Evolutionary conservation across 345 rosid species (phyloP).

Genomic region (Balakata baccata): DNA sequence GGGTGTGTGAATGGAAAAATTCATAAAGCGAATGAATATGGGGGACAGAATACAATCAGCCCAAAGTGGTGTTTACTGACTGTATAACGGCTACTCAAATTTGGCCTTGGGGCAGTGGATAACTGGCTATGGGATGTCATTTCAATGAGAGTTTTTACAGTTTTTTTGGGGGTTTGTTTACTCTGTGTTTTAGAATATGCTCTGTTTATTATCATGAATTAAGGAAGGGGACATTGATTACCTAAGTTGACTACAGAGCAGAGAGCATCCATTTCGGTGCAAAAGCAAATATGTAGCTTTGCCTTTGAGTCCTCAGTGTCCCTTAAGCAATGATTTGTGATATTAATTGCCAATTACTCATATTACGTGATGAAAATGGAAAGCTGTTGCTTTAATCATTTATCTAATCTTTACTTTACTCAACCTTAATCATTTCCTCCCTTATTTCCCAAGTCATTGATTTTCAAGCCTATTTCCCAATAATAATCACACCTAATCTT

Average conservation of each 20-base stretch:
- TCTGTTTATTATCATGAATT: not conserved
- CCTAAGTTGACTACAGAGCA: not conserved
- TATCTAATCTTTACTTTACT: not conserved
- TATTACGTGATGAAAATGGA: not conserved
- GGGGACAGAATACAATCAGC: no score
- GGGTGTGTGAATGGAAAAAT: no score
- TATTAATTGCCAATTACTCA: no score
- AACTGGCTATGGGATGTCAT: no score
- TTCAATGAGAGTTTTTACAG: no score
- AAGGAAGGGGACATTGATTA: not conserved
- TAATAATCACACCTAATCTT: no score
- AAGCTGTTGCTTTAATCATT: not conserved
- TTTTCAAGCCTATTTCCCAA: not conserved
- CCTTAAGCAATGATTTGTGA: not conserved
- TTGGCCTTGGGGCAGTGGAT: no score
- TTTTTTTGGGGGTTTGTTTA: not conserved
- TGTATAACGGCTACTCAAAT: no score
- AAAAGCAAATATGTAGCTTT: not conserved
- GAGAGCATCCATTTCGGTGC: constrained; percentile 2
- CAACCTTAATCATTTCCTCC: not conserved
- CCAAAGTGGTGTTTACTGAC: no score
- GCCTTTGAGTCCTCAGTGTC: not conserved
- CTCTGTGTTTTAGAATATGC: not conserved
- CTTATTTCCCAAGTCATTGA: constrained; percentile 7
- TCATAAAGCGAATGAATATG: no score